These are phyloP conservation scores for Penicillium concentricum DNA, from an alignment of 2,329 filamentous ascomycete genomes.

Conservation along the genomic window DNA sequence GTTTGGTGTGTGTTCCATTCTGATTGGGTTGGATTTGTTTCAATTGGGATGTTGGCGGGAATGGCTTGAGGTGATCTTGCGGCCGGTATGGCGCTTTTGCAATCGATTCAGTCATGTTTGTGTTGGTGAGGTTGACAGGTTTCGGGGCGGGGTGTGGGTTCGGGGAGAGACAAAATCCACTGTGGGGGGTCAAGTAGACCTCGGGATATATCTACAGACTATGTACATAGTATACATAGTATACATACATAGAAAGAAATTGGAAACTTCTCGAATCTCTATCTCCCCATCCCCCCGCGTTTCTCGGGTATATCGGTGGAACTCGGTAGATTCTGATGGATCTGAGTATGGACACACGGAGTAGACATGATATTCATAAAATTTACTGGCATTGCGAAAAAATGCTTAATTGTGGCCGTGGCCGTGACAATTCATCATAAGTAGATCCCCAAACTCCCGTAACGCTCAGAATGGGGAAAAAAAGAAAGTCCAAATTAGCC, in stretches of 20 bases:
- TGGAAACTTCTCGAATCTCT: neutral
- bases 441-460: neutral
- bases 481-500: constrained; percentile 31
- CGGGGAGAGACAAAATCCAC: constrained; percentile 6
- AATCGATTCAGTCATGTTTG: constrained; percentile 1
- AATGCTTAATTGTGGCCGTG: neutral
- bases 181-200: neutral
- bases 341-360: neutral
- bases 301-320: constrained; percentile 2
- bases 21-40: neutral
- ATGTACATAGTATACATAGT: too few relatives aligned
- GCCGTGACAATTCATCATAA: neutral
- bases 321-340: constrained; percentile 13
- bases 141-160: constrained; percentile 1
- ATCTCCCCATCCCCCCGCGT: constrained; percentile 7
- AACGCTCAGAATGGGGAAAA: constrained; percentile 1
- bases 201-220: neutral
- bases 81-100: neutral
- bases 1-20: constrained; percentile 6
- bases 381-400: neutral
- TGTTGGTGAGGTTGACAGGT: neutral
- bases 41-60: constrained; percentile 2
- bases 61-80: constrained; percentile 5
- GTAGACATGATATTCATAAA: neutral
- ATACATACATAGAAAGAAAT: neutral